Percentiles rank a stretch among this genome's conserved stretches.
phyloP scores from a whole-genome alignment of 805 yeast genomes.

The Barnettozyma wickerhamii region DNA sequence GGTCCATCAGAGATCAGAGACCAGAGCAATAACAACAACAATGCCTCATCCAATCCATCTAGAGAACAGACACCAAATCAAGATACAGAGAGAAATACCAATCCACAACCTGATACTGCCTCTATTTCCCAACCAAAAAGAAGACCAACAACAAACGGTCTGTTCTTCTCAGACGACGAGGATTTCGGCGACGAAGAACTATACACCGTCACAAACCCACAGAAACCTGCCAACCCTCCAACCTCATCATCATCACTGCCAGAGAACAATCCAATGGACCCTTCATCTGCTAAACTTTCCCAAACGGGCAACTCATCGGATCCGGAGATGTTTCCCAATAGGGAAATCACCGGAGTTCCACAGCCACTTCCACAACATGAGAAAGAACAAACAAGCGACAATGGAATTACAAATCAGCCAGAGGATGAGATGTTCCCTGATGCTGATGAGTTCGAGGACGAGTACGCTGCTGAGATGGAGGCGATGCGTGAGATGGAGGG shows the following conservation, averaged over 20 bases:
- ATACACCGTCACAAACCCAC: constrained; percentile 23
- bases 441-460: constrained; percentile 17
- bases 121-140: constrained; percentile 12
- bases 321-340: background rate
- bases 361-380: background rate
- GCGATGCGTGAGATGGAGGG: constrained; percentile 15
- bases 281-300: too few relatives aligned
- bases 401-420: background rate
- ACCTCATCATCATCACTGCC: too few relatives aligned
- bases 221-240: background rate
- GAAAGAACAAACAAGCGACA: background rate
- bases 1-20: constrained; percentile 1
- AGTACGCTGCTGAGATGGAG: constrained; percentile 23
- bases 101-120: background rate
- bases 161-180: constrained; percentile 3
- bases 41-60: background rate
- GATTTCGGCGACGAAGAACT: constrained; percentile 20
- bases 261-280: too few relatives aligned
- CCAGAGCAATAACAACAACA: background rate
- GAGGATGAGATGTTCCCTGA: constrained; percentile 5
- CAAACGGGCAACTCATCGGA: background rate
- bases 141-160: constrained; percentile 16
- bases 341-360: background rate
- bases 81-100: background rate
- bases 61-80: background rate